phyloP scores from a whole-genome alignment of 2,329 filamentous ascomycete species.

The Aspergillus candidus region DNA sequence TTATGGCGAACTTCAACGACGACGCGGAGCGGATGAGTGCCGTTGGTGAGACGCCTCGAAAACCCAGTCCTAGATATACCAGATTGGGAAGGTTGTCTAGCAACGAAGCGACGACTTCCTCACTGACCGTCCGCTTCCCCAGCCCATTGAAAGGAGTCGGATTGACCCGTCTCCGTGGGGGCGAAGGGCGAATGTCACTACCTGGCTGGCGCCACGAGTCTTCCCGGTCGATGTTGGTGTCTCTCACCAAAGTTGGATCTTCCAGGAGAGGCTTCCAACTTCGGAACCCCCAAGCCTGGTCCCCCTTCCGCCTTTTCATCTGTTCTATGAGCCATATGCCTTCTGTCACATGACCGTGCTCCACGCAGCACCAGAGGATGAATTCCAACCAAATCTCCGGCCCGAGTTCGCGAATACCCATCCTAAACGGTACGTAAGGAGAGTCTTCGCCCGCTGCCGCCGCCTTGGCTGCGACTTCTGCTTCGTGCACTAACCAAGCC shows the following conservation, averaged over 20 bases:
- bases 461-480: constrained; percentile 32
- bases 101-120: constrained; percentile 52
- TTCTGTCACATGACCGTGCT: constrained; percentile 39
- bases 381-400: constrained; percentile 47
- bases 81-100: constrained; percentile 48
- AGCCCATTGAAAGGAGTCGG: constrained; percentile 34
- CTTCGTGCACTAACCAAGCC: constrained; percentile 39
- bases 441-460: constrained; percentile 32
- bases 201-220: constrained; percentile 32
- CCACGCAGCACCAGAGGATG: constrained; percentile 47
- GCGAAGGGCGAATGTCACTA: constrained; percentile 5
- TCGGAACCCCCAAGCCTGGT: constrained; percentile 35
- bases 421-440: constrained; percentile 35
- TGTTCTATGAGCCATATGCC: constrained; percentile 35
- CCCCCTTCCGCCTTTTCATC: constrained; percentile 22
- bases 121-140: constrained; percentile 47
- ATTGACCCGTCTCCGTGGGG: constrained; percentile 13
- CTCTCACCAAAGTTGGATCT: constrained; percentile 21
- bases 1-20: constrained; percentile 16
- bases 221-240: constrained; percentile 32
- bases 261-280: constrained; percentile 35
- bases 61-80: constrained; percentile 36
- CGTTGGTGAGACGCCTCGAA: constrained; percentile 25
- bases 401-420: constrained; percentile 39
- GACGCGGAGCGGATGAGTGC: constrained; percentile 22